These are phyloP conservation scores for Talaromyces sp. DNA, from an alignment of 2,329 filamentous ascomycete species.

Conservation along the genomic window DNA sequence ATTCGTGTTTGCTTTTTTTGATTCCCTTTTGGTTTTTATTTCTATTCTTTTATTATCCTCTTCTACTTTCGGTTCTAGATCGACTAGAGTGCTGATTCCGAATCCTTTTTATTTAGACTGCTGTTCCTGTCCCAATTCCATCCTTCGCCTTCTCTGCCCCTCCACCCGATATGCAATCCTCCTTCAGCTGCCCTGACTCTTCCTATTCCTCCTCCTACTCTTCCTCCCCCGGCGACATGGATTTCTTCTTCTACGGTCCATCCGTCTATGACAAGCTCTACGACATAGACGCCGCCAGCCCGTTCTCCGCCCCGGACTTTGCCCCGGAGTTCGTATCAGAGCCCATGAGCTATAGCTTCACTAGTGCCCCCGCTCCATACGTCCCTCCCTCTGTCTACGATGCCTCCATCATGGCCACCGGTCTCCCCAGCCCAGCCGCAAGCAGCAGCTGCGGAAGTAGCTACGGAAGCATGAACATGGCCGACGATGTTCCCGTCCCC, in stretches of 20 bases:
- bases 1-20: conserved; percentile 6
- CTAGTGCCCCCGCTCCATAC: conserved; percentile 25
- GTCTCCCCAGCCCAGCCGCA: conserved; percentile 23
- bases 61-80: conserved; percentile 2
- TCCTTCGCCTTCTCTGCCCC: conserved; percentile 6
- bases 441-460: conserved; percentile 23
- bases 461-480: conserved; percentile 19
- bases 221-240: conserved; percentile 28
- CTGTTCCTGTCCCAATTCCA: conserved; percentile 14
- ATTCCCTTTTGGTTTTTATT: conserved; percentile 3
- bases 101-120: conserved; percentile 16
- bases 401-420: conserved; percentile 26
- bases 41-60: neutral
- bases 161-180: conserved; percentile 22
- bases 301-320: conserved; percentile 21
- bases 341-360: conserved; percentile 18
- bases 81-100: conserved; percentile 13
- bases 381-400: conserved; percentile 25
- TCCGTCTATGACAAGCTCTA: conserved; percentile 23
- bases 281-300: conserved; percentile 18
- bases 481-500: conserved; percentile 23
- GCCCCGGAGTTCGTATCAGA: conserved; percentile 15
- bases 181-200: conserved; percentile 22
- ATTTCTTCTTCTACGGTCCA: conserved; percentile 28
- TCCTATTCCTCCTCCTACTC: conserved; percentile 24